Evolutionary conservation across 352 stramenopile genomes (phyloP).

Genomic region (Globisporangium cystogenes): DNA sequence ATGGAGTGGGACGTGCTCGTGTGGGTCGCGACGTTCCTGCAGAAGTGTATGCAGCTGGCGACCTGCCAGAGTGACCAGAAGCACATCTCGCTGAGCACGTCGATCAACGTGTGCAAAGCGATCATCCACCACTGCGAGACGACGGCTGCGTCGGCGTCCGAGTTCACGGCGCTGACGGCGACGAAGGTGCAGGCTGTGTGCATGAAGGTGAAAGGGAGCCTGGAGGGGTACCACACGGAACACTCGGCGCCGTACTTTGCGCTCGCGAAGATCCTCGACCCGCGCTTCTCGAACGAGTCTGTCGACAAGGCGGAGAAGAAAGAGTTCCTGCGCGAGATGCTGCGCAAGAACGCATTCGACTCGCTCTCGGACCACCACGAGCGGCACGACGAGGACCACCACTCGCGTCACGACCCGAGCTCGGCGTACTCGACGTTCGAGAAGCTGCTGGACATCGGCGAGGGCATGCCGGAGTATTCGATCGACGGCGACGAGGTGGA

Average conservation of each 20-base stretch:
- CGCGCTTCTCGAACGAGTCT: slow-evolving; percentile 75
- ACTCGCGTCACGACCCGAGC: slow-evolving; percentile 48
- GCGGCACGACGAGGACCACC: slow-evolving; percentile 32
- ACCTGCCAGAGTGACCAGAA: slow-evolving; percentile 76
- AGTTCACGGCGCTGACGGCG: slow-evolving; percentile 43
- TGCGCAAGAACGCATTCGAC: slow-evolving; percentile 70
- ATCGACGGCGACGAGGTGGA: slow-evolving; percentile 78
- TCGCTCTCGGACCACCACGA: slow-evolving; percentile 43
- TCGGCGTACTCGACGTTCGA: slow-evolving; percentile 79
- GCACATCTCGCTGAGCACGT: slow-evolving; percentile 76
- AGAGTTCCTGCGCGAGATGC: slow-evolving; percentile 67
- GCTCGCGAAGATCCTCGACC: slow-evolving; percentile 71
- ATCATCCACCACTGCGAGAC: slow-evolving; percentile 73
- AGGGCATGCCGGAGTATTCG: slow-evolving; percentile 70
- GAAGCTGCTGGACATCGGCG: slow-evolving; percentile 74
- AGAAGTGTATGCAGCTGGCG: slow-evolving; percentile 76
- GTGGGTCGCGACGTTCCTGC: slow-evolving; percentile 64
- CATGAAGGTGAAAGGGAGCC: slow-evolving; percentile 63
- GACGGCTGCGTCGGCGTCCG: slow-evolving; percentile 49
- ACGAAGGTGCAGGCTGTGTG: slow-evolving; percentile 73
- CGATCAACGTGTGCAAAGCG: slow-evolving; percentile 74
- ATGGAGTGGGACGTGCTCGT: slow-evolving; percentile 76
- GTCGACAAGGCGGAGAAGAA: slow-evolving; percentile 73
- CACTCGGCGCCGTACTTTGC: slow-evolving; percentile 67
- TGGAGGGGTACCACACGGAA: slow-evolving; percentile 67